Base-by-base conservation (phyloP, 495 filamentous ascomycete genomes). In the Pyrenula aspistea region DNA sequence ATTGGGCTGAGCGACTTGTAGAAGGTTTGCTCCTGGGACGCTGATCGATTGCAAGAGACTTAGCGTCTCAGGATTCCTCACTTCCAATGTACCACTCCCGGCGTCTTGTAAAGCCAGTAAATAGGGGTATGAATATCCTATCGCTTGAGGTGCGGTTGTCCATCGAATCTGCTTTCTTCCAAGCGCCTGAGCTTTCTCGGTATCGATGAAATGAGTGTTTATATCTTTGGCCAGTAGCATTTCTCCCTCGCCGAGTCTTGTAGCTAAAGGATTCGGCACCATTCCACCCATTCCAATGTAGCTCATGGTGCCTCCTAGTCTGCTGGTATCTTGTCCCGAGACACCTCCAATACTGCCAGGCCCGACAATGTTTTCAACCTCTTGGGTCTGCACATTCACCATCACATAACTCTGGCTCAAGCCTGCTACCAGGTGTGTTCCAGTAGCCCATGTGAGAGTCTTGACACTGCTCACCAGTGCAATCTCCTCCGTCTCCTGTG, bases 41-140 rank as follows among this genome's bases (percentile, higher is more conserved):
- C 81, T 73, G 52, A 97, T 86, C 0, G 84, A 87, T 69, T 99
- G 93, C 3, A 97, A 74, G 11, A 97, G 69, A 31, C 83, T 91
- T 48, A 96, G 65, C 0, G 91, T 96, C 53, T 95, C 87, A 0
- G 93, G 94, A 63, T 97, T 99, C 15, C 93, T 78, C 2, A 97
- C 84, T 63, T 97, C 94, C 23, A 99, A 70, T 10, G 83, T 81
- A 1, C 95, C 94, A 68, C 93, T 94, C 1, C 86, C 78, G 1
- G 89, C 80, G 23, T 86, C 74, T 64, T 95, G 92, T 2, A 99
- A 75, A 1, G 91, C 87, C 42, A 99, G 72, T 48, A 99, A 77
- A 64, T 96, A 99, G 0, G 93, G 93, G 63, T 99, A 96, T 49
- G 89, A 94, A 64, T 96, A 97, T 48, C 91, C 94, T 54, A 99